Percentiles rank a stretch among this genome's conserved stretches.
Conservation (phyloP, 345 rosid species). For the Acer saccharum region DNA sequence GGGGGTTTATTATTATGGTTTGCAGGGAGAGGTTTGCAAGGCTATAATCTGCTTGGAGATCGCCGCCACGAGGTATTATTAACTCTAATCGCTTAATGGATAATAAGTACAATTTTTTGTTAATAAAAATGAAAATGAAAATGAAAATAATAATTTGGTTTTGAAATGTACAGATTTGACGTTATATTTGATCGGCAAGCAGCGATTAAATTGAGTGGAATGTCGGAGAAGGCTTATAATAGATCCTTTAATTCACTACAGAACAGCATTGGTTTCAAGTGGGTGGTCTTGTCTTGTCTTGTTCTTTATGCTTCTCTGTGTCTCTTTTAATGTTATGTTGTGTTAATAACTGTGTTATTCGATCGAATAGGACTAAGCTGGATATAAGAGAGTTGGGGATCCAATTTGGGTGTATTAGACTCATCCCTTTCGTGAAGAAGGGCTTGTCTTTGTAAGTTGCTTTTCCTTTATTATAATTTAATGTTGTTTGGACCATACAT, state of each 20-base stretch:
- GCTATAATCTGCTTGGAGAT: slow-evolving; percentile 89
- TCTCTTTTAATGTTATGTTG: background rate
- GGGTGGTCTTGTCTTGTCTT: slow-evolving; percentile 21
- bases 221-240: slow-evolving; percentile 86
- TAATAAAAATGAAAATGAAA: background rate
- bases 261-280: slow-evolving; percentile 83
- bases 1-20: background rate
- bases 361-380: slow-evolving; percentile 53
- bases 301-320: background rate
- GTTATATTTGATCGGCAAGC: slow-evolving; percentile 70
- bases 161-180: slow-evolving; percentile 44
- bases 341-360: background rate
- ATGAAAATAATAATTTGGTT: background rate
- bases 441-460: slow-evolving; percentile 68
- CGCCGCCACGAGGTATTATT: slow-evolving; percentile 71
- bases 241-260: slow-evolving; percentile 81
- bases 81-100: background rate
- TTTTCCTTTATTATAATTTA: background rate
- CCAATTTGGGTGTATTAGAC: slow-evolving; percentile 89
- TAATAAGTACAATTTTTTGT: background rate
- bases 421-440: slow-evolving; percentile 72
- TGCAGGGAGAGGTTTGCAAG: slow-evolving; percentile 91
- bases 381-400: slow-evolving; percentile 79
- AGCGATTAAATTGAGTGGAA: slow-evolving; percentile 78
- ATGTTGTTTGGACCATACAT: background rate